phyloP scores from a whole-genome alignment of 2,329 filamentous ascomycete genomes.

The Aspergillus cejpii region DNA sequence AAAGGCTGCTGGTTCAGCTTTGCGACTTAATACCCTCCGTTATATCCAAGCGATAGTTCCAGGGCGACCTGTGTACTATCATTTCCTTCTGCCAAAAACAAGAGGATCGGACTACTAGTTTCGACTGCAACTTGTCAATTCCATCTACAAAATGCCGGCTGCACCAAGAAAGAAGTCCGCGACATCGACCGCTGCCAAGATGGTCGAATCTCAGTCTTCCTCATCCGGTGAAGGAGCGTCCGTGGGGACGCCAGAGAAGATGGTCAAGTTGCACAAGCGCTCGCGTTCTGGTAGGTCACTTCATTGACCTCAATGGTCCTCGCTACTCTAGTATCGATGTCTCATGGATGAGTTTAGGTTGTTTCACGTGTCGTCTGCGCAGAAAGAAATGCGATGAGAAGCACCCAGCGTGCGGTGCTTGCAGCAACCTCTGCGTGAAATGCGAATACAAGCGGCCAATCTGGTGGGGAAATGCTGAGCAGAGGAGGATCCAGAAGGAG shows the following conservation, averaged over 20 bases:
- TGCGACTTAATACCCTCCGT: conserved; percentile 23
- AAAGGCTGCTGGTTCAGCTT: conserved; percentile 41
- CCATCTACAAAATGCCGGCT: conserved; percentile 14
- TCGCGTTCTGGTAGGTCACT: conserved; percentile 78
- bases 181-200: conserved; percentile 7
- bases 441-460: conserved; percentile 96
- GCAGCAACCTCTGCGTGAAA: conserved; percentile 65
- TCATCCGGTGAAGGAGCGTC: conserved; percentile 45
- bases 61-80: conserved; percentile 13
- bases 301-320: conserved; percentile 9
- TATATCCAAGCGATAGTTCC: conserved; percentile 8
- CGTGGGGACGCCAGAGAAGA: conserved; percentile 50
- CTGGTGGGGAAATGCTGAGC: conserved; percentile 96
- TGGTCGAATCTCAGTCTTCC: conserved; percentile 22
- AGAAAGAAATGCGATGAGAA: conserved; percentile 65
- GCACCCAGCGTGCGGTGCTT: conserved; percentile 58
- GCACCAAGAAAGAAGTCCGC: conserved; percentile 15
- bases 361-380: conserved; percentile 61
- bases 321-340: background rate
- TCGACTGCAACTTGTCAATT: background rate
- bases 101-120: conserved; percentile 1
- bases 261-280: conserved; percentile 83
- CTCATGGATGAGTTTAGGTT: conserved; percentile 42
- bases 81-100: conserved; percentile 5
- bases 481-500: conserved; percentile 81